A percentile compares a stretch with the other conserved stretches of the same genome.
These are phyloP conservation scores for Myrmaecium sp. DNA, from an alignment of 2,329 filamentous ascomycete species.

Conservation along the genomic window DNA sequence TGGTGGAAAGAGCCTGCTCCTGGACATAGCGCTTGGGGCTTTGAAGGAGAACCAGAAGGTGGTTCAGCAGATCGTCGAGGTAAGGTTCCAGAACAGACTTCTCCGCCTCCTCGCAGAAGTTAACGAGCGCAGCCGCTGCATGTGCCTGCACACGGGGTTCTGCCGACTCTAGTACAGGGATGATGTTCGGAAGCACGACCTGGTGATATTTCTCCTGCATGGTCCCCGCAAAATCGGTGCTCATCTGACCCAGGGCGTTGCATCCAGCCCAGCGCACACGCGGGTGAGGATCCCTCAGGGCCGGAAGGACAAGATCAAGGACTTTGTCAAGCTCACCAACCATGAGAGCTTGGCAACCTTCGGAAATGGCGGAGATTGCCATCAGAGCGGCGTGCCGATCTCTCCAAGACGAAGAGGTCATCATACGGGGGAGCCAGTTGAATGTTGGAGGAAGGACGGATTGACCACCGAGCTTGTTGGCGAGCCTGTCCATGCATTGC, in stretches of 20 bases:
- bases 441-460: slow-evolving; percentile 88
- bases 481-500: slow-evolving; percentile 93
- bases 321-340: slow-evolving; percentile 87
- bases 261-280: slow-evolving; percentile 95
- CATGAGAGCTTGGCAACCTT: slow-evolving; percentile 93
- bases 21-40: slow-evolving; percentile 93
- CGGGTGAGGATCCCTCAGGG: slow-evolving; percentile 75
- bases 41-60: slow-evolving; percentile 73
- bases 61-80: slow-evolving; percentile 68
- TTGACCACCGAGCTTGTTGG: slow-evolving; percentile 91
- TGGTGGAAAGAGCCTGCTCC: slow-evolving; percentile 92
- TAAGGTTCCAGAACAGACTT: slow-evolving; percentile 85
- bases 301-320: slow-evolving; percentile 82
- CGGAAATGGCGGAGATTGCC: slow-evolving; percentile 97
- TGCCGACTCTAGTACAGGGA: slow-evolving; percentile 75
- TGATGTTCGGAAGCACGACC: slow-evolving; percentile 72
- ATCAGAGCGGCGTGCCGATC: slow-evolving; percentile 93
- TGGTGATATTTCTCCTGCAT: slow-evolving; percentile 96
- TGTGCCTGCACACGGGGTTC: slow-evolving; percentile 91
- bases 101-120: slow-evolving; percentile 97
- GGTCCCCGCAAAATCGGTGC: slow-evolving; percentile 91
- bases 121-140: slow-evolving; percentile 91
- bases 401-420: slow-evolving; percentile 85
- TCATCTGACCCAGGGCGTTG: slow-evolving; percentile 99
- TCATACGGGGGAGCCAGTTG: slow-evolving; percentile 94